phyloP scores from a whole-genome alignment of 2,329 filamentous ascomycete species.

The Cordyceps cateniannulata region DNA sequence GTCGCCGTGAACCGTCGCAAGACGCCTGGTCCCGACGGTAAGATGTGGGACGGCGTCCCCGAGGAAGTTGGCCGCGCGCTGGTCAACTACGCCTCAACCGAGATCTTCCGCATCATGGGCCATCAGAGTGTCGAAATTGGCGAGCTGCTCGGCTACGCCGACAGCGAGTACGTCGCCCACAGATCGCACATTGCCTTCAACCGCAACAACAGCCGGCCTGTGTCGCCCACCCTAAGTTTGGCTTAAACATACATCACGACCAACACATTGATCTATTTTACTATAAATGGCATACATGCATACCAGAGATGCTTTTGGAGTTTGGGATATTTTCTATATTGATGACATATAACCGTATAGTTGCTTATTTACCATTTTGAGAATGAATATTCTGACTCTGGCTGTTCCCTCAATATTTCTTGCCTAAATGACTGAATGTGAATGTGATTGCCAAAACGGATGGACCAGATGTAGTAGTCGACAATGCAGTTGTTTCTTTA shows the following conservation, averaged over 20 bases:
- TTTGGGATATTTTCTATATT: constrained; percentile 1
- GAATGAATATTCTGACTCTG: constrained; percentile 1
- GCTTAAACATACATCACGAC: background rate
- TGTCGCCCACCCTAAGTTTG: constrained; percentile 34
- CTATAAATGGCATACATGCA: constrained; percentile 6
- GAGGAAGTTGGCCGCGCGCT: constrained; percentile 80
- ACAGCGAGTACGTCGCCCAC: constrained; percentile 89
- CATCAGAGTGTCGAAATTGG: constrained; percentile 76
- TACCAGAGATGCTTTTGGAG: constrained; percentile 4
- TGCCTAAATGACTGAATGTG: background rate
- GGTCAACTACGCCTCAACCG: constrained; percentile 84
- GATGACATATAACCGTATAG: background rate
- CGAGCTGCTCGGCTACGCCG: constrained; percentile 77
- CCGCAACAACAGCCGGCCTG: constrained; percentile 44
- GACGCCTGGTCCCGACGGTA: constrained; percentile 33
- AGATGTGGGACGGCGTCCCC: constrained; percentile 44
- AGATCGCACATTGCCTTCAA: constrained; percentile 83
- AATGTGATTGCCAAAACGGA: background rate
- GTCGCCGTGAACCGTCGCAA: constrained; percentile 64
- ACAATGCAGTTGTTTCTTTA: background rate
- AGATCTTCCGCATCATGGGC: constrained; percentile 81
- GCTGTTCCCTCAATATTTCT: background rate
- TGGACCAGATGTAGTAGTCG: background rate
- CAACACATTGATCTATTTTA: background rate
- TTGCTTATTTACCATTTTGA: background rate